Percentiles rank a stretch among this genome's conserved stretches.
Evolutionary conservation across 441 rosid species (phyloP).

Genomic region (Kokia cookei): DNA sequence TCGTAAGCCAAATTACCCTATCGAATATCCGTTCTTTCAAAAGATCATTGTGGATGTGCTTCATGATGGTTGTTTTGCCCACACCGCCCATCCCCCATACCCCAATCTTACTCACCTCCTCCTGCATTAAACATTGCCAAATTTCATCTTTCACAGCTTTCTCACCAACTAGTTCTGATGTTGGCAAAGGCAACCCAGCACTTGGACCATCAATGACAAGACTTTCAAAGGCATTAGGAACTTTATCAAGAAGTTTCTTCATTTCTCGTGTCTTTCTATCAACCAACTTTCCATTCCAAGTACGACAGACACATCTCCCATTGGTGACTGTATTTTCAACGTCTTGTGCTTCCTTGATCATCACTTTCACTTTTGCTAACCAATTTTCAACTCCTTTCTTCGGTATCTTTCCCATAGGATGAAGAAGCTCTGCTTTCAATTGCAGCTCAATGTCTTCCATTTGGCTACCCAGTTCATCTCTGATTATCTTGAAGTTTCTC

Average conservation of each 20-base stretch:
- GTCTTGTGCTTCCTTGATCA: no score
- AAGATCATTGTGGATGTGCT: no score
- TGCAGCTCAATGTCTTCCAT: neutral
- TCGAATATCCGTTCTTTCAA: neutral
- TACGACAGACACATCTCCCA: neutral
- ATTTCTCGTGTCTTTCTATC: no score
- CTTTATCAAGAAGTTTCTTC: neutral
- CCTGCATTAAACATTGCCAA: neutral
- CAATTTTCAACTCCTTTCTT: neutral
- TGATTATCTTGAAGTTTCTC: neutral
- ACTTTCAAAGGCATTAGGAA: neutral
- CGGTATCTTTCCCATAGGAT: neutral
- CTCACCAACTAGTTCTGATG: neutral
- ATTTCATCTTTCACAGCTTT: neutral
- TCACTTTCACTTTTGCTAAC: neutral
- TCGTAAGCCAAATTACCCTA: neutral
- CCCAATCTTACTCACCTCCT: neutral
- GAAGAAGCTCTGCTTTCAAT: neutral
- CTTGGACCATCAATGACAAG: neutral
- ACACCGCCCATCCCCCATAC: neutral
- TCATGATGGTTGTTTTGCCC: no score
- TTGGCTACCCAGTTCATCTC: neutral
- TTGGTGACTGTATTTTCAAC: no score
- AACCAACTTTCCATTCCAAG: no score
- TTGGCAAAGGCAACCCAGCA: neutral